These are phyloP conservation scores for Wickerhamiella allomyrinae DNA, from an alignment of 805 yeast species.

Conservation along the genomic window DNA sequence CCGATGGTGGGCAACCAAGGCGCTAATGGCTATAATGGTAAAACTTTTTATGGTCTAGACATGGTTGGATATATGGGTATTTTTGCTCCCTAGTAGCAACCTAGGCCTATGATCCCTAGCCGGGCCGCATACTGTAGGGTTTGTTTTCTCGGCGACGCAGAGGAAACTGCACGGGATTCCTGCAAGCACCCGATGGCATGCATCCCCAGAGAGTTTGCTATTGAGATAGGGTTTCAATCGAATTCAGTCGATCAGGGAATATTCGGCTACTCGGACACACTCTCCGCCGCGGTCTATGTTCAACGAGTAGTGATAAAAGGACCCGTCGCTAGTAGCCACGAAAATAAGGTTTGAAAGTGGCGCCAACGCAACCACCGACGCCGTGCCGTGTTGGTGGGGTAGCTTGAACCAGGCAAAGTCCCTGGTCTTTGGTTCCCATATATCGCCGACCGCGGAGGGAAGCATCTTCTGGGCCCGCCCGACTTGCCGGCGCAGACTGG, in stretches of 20 bases:
- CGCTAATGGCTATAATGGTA: too few species aligned
- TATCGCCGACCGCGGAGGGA: constrained; percentile 66
- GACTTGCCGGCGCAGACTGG: constrained; percentile 7
- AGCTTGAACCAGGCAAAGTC: constrained; percentile 83
- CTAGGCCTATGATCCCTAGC: too few species aligned
- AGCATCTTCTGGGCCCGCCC: constrained; percentile 69
- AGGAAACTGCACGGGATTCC: too few species aligned
- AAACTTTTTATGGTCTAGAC: too few species aligned
- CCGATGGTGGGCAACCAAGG: too few species aligned
- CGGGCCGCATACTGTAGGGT: too few species aligned
- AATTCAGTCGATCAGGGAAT: constrained; percentile 2
- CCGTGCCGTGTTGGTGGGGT: constrained; percentile 27
- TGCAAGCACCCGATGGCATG: too few species aligned
- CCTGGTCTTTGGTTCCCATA: constrained; percentile 67
- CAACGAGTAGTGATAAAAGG: constrained; percentile 62
- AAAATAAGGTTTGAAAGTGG: constrained; percentile 23
- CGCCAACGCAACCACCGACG: constrained; percentile 27
- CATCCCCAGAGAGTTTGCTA: too few species aligned
- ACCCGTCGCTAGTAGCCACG: constrained; percentile 70
- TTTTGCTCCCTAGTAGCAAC: too few species aligned
- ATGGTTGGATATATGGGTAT: too few species aligned
- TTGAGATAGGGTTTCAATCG: too few species aligned
- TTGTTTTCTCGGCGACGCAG: too few species aligned
- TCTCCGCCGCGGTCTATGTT: constrained; percentile 90
- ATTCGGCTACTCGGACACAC: constrained; percentile 65